phyloP scores from a whole-genome alignment of 108 stramenopile species.

The Skeletonema marinoi region DNA sequence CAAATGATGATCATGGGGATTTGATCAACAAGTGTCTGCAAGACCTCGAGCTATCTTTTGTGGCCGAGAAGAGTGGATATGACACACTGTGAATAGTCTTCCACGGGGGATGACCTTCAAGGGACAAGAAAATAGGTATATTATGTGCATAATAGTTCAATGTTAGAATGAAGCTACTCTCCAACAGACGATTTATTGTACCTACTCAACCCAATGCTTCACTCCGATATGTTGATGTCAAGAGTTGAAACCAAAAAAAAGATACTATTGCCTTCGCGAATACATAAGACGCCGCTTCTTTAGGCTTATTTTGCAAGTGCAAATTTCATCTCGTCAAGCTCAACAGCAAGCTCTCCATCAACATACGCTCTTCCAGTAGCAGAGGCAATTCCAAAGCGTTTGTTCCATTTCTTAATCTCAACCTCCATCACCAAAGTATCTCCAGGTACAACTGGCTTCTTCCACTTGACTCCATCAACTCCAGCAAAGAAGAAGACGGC shows the following conservation, averaged over 20 bases:
- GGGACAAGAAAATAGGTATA: not conserved
- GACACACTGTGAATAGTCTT: not conserved
- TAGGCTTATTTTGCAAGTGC: slow-evolving; percentile 38
- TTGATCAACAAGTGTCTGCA: slow-evolving; percentile 32
- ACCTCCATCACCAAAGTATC: slow-evolving; percentile 97
- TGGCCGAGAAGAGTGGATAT: not conserved
- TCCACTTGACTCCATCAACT: slow-evolving; percentile 96
- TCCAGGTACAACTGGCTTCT: slow-evolving; percentile 97
- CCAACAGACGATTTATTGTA: not conserved
- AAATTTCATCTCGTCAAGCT: slow-evolving; percentile 82
- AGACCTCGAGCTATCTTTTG: slow-evolving; percentile 22
- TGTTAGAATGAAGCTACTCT: not conserved
- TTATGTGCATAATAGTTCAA: not conserved
- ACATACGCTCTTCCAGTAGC: slow-evolving; percentile 87
- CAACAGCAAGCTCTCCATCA: slow-evolving; percentile 84
- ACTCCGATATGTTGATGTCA: not conserved
- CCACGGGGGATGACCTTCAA: not conserved
- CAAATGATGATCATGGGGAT: slow-evolving; percentile 30
- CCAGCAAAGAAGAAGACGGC: slow-evolving; percentile 98
- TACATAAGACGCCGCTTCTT: too few relatives aligned
- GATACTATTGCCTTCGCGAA: not conserved
- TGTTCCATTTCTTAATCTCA: slow-evolving; percentile 86
- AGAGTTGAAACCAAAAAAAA: not conserved
- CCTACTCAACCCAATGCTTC: not conserved
- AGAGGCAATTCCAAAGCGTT: slow-evolving; percentile 87